A percentile compares a stretch with the other conserved stretches of the same genome.
phyloP scores from a whole-genome alignment of 2,329 filamentous ascomycete species.

The Macrophomina phaseolina region DNA sequence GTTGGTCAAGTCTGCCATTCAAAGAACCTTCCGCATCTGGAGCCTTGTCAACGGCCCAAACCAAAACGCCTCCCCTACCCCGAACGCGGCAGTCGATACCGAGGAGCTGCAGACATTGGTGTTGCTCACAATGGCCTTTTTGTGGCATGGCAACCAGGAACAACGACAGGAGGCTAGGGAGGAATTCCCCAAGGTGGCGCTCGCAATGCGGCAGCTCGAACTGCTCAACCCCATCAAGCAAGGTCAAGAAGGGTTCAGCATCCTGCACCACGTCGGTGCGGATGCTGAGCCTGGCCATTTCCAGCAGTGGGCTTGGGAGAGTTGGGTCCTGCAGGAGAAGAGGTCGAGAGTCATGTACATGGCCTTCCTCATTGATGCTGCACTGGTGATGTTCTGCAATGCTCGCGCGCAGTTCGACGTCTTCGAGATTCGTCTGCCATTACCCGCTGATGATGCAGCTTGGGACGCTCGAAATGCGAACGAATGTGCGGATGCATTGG shows the following conservation, averaged over 20 bases:
- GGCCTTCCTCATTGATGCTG: slow-evolving; percentile 68
- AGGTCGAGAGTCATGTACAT: slow-evolving; percentile 69
- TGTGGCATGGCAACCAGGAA: slow-evolving; percentile 72
- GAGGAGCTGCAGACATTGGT: slow-evolving; percentile 73
- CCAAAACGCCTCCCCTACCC: slow-evolving; percentile 46
- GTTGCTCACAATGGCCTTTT: slow-evolving; percentile 66
- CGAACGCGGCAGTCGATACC: slow-evolving; percentile 50
- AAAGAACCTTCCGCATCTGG: slow-evolving; percentile 61
- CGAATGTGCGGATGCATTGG: slow-evolving; percentile 69
- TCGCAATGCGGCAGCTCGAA: slow-evolving; percentile 62
- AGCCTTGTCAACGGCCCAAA: slow-evolving; percentile 41
- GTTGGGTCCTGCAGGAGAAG: slow-evolving; percentile 75
- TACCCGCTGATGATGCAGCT: slow-evolving; percentile 74
- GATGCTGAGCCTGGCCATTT: slow-evolving; percentile 32
- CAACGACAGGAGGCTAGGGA: slow-evolving; percentile 69
- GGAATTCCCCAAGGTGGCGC: slow-evolving; percentile 63
- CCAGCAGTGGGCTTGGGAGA: slow-evolving; percentile 66
- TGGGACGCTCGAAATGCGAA: slow-evolving; percentile 69
- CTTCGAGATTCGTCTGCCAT: slow-evolving; percentile 68
- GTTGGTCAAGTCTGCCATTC: slow-evolving; percentile 63
- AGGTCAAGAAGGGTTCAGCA: slow-evolving; percentile 59
- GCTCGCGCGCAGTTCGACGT: slow-evolving; percentile 66
- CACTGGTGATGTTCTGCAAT: slow-evolving; percentile 75
- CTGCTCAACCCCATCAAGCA: slow-evolving; percentile 61
- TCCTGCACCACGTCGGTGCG: slow-evolving; percentile 63